A percentile compares a stretch with the other conserved stretches of the same genome.
Evolutionary conservation across 345 rosid species (phyloP).

Genomic region (Ceriops tagal): DNA sequence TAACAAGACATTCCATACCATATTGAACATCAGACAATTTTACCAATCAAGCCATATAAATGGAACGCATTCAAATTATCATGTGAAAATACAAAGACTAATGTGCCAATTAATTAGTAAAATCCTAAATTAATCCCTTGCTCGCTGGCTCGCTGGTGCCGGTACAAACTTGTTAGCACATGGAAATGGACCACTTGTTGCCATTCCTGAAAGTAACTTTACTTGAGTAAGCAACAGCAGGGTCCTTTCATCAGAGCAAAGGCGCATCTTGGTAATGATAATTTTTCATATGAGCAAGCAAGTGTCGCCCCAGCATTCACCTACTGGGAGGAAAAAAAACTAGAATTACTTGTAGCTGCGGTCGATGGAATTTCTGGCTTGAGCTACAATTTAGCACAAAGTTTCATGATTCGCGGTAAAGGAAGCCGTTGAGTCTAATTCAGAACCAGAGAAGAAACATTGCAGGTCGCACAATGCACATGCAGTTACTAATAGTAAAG

Average conservation of each 20-base stretch:
- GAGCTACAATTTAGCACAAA: neutral
- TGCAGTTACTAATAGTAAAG: too few relatives aligned
- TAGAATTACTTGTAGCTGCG: neutral
- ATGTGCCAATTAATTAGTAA: neutral
- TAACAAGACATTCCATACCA: conserved; percentile 35
- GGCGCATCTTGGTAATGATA: neutral
- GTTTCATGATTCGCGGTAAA: neutral
- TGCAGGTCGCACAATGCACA: neutral
- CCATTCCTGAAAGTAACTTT: neutral
- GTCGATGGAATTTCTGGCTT: neutral
- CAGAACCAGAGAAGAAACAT: neutral
- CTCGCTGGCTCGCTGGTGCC: neutral
- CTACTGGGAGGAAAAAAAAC: neutral
- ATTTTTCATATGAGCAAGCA: neutral
- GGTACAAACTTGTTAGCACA: neutral
- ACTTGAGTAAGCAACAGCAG: neutral
- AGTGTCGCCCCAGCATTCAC: neutral
- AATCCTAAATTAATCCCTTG: neutral
- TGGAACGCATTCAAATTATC: neutral
- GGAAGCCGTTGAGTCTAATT: neutral
- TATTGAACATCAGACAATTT: neutral
- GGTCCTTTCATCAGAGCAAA: neutral
- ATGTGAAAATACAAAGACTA: neutral
- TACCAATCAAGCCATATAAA: neutral
- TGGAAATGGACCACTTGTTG: conserved; percentile 12